Evolutionary conservation across 1,284 basidiomycete species (phyloP).

Genomic region (Microbotryomycetes sp.): DNA sequence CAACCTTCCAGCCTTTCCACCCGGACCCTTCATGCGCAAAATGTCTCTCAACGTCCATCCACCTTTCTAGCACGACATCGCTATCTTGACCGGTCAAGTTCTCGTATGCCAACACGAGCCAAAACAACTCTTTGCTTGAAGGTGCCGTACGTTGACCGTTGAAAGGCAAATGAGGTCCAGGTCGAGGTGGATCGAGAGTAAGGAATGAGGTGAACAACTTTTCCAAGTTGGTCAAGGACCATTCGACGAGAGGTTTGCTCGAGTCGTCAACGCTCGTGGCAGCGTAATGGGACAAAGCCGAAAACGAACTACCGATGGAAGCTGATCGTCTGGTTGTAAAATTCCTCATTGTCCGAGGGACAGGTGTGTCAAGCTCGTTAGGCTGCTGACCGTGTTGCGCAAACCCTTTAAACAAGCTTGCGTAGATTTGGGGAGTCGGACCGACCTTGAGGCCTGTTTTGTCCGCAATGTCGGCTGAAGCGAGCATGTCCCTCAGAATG

Average conservation of each 20-base stretch:
- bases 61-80: conserved; percentile 5
- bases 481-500: conserved; percentile 13
- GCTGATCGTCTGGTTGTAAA: no score
- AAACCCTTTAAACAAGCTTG: conserved; percentile 20
- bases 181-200: conserved; percentile 5
- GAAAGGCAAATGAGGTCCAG: neutral
- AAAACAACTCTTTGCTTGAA: conserved; percentile 10
- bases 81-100: conserved; percentile 6
- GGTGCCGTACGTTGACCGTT: conserved; percentile 20
- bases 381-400: conserved; percentile 7
- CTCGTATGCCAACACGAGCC: conserved; percentile 27
- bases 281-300: no score
- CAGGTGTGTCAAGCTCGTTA: neutral
- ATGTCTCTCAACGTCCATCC: conserved; percentile 1
- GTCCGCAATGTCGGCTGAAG: neutral
- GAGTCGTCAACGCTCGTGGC: no score
- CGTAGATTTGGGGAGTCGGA: conserved; percentile 13
- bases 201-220: conserved; percentile 21
- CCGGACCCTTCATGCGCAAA: conserved; percentile 1
- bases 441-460: neutral
- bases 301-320: no score
- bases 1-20: conserved; percentile 17
- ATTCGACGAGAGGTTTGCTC: neutral
- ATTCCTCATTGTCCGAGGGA: no score
- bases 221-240: conserved; percentile 12